A percentile compares a stretch with the other conserved stretches of the same genome.
phyloP scores from a whole-genome alignment of 495 filamentous ascomycete species.

The Hypoxylon intermedium region DNA sequence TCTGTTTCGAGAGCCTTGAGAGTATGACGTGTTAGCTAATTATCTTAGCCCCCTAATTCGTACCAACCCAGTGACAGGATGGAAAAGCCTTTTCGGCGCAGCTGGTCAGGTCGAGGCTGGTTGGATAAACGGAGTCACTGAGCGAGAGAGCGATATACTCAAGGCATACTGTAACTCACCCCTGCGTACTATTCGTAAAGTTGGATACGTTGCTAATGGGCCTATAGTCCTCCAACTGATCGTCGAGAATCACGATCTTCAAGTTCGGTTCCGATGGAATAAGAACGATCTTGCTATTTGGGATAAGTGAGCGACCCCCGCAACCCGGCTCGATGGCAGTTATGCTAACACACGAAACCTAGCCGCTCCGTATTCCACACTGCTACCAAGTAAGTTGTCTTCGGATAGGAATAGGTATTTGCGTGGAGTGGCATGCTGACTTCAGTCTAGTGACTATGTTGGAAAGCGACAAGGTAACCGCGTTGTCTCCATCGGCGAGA shows the following conservation, averaged over 20 bases:
- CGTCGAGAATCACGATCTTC: constrained; percentile 75
- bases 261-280: constrained; percentile 71
- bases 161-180: constrained; percentile 61
- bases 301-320: constrained; percentile 58
- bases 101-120: constrained; percentile 60
- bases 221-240: constrained; percentile 62
- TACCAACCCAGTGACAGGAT: constrained; percentile 77
- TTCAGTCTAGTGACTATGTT: constrained; percentile 54
- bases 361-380: constrained; percentile 70
- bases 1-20: not conserved
- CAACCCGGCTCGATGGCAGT: not conserved
- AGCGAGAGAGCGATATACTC: constrained; percentile 65
- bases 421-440: constrained; percentile 1
- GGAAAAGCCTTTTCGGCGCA: constrained; percentile 71
- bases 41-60: constrained; percentile 66
- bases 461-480: constrained; percentile 67
- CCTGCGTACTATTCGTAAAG: not conserved
- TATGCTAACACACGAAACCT: constrained; percentile 7
- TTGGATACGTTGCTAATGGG: not conserved
- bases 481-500: constrained; percentile 69
- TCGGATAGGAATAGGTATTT: not conserved
- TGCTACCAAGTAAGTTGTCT: constrained; percentile 54
- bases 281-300: constrained; percentile 70
- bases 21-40: constrained; percentile 54
- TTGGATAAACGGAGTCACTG: constrained; percentile 68